Base-by-base conservation (phyloP, 2,329 filamentous ascomycete species). In the Stagonosporopsis vannaccii region DNA sequence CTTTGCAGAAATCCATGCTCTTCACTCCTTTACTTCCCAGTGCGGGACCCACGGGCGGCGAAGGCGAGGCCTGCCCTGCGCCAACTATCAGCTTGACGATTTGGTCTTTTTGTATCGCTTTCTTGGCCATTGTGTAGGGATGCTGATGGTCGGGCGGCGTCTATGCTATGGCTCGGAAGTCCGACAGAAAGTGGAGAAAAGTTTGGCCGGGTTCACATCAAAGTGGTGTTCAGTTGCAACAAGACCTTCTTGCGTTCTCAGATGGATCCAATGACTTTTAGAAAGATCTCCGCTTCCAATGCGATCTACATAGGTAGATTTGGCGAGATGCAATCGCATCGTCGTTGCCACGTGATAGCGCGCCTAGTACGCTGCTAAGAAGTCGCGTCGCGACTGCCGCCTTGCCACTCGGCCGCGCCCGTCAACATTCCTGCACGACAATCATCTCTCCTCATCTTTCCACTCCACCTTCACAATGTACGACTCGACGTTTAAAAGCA, bases 1-100 rank as follows among this genome's bases (percentile, higher is more conserved):
- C 94, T 85, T 98, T 98, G 87, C 95, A 98, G 77, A 98, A 99
- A 80, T 99, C 95, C 89, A 99, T 99, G 56, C 91, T 96, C 83
- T 99, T 99, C 61, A 99, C 90, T 83, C 95, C 95, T 82, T 97
- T 98, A 77, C 89, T 94, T 80, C 95, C 95, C 64, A 99, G 85
- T 50, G 95, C 95, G 56, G 95, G 95, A 82, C 95, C 95, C 71
- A 99, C 93, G 4, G 95, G 95, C 30, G 95, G 95, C 79, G 92
- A 96, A 26, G 95, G 95, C 71, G 89, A 94, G 58, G 95, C 95
- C 78, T 97, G 92, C 23, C 95, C 95, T 54, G 95, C 95, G 70
- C 94, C 95, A 60, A 99, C 95, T 66, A 99, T 96, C 77, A 99
- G 86, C 82, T 98, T 99, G 76, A 99, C 93, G 58, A 98, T 88